Percentiles rank a stretch among this genome's conserved stretches.
These are phyloP conservation scores for Lepidium sativum DNA, from an alignment of 345 rosid genomes.

Conservation along the genomic window DNA sequence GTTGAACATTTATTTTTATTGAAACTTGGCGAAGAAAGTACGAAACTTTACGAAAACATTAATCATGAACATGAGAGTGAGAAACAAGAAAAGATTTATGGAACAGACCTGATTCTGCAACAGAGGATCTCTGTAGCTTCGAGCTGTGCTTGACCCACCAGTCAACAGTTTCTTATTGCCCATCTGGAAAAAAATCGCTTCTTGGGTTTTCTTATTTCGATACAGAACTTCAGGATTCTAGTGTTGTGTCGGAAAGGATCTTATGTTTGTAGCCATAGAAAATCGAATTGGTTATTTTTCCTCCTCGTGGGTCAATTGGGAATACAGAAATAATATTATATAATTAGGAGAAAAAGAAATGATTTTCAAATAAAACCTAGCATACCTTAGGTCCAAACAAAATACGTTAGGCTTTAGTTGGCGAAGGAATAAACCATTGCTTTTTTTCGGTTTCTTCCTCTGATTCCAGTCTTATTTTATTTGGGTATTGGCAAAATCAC, in stretches of 20 bases:
- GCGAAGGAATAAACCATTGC: no score
- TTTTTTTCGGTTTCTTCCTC: no score
- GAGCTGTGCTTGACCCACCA: conserved; percentile 45
- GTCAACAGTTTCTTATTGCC: conserved; percentile 53
- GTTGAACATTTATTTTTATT: no score
- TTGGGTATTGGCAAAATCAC: no score
- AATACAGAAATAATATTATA: neutral
- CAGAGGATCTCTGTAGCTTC: conserved; percentile 51
- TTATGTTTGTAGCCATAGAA: conserved; percentile 3
- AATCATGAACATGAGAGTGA: neutral
- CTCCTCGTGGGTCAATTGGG: neutral
- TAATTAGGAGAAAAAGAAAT: neutral
- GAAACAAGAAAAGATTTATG: neutral
- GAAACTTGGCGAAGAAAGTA: neutral
- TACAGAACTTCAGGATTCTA: neutral
- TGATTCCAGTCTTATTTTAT: no score
- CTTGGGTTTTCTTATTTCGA: neutral
- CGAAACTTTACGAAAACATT: neutral
- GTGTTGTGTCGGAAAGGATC: neutral
- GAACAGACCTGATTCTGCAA: conserved; percentile 42
- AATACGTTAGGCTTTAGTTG: no score
- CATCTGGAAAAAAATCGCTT: conserved; percentile 20
- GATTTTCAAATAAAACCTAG: neutral
- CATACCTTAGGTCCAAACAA: no score
- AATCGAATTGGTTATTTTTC: neutral